phyloP scores from a whole-genome alignment of 371 early-diverging fungal genomes.

The Lichtheimia ornata region DNA sequence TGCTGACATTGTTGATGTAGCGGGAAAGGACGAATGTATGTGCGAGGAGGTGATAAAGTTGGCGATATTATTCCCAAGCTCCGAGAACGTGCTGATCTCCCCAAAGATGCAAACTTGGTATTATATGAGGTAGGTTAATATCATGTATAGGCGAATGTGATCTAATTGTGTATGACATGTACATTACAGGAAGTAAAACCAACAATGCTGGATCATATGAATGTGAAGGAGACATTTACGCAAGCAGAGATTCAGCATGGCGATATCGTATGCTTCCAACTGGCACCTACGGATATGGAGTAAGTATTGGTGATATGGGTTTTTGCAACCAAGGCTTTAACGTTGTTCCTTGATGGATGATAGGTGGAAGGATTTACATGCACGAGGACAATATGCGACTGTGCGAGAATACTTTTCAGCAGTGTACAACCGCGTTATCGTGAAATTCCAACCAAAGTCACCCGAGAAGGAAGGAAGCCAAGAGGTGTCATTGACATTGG shows the following conservation, averaged over 20 bases:
- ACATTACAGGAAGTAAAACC: slow-evolving; percentile 81
- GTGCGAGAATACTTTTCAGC: slow-evolving; percentile 75
- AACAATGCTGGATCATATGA: slow-evolving; percentile 75
- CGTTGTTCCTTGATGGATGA: background rate
- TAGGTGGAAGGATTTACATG: slow-evolving; percentile 17
- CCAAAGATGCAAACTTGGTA: slow-evolving; percentile 56
- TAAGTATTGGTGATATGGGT: slow-evolving; percentile 24
- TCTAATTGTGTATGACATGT: no score
- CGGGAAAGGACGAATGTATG: slow-evolving; percentile 68
- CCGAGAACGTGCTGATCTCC: slow-evolving; percentile 54
- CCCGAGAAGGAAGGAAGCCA: slow-evolving; percentile 18
- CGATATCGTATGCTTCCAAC: slow-evolving; percentile 86
- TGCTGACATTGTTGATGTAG: slow-evolving; percentile 21
- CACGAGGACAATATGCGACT: slow-evolving; percentile 33
- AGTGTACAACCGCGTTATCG: slow-evolving; percentile 63
- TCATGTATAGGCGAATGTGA: no score
- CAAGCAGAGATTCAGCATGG: slow-evolving; percentile 80
- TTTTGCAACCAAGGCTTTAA: background rate
- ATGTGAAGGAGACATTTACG: slow-evolving; percentile 60
- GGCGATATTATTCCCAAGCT: slow-evolving; percentile 66
- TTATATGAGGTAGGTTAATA: slow-evolving; percentile 67
- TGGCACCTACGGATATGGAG: slow-evolving; percentile 56
- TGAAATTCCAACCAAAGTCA: slow-evolving; percentile 71
- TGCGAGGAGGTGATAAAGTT: slow-evolving; percentile 59
- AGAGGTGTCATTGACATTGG: slow-evolving; percentile 19